Evolutionary conservation across 2,329 filamentous ascomycete species (phyloP).

Genomic region (Colletotrichum lentis): DNA sequence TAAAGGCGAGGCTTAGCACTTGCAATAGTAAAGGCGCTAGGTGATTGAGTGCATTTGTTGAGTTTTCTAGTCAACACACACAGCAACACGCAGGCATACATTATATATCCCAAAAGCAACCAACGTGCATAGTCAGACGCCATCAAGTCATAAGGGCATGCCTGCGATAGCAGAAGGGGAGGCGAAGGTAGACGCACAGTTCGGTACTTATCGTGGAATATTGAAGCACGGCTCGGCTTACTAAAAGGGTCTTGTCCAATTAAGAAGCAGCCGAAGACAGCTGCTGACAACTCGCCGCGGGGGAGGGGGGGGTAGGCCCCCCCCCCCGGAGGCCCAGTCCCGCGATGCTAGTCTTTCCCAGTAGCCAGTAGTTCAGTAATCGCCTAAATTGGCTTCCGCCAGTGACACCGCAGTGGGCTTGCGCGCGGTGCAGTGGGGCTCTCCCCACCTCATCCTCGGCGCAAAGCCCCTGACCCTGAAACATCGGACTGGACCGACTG

Average conservation of each 20-base stretch:
- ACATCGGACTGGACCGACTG: conserved; percentile 36
- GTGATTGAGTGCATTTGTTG: too few relatives aligned
- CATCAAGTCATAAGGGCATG: too few relatives aligned
- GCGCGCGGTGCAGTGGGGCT: neutral
- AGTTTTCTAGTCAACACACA: too few relatives aligned
- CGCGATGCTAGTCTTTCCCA: conserved; percentile 25
- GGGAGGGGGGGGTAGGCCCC: conserved; percentile 12
- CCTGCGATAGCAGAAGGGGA: too few relatives aligned
- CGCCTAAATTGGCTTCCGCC: neutral
- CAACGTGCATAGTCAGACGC: too few relatives aligned
- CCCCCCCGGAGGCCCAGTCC: conserved; percentile 24
- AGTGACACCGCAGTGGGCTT: neutral
- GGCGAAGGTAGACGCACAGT: neutral
- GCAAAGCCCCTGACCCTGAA: conserved; percentile 35
- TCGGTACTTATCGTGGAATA: neutral
- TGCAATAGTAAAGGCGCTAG: too few relatives aligned
- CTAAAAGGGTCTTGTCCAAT: conserved; percentile 4
- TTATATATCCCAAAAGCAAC: too few relatives aligned
- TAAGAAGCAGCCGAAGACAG: conserved; percentile 1
- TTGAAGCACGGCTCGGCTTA: neutral
- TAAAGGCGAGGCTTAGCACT: too few relatives aligned
- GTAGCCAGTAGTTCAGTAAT: neutral
- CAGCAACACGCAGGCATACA: too few relatives aligned
- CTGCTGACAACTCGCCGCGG: conserved; percentile 16
- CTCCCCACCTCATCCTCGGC: neutral